Base-by-base conservation (phyloP, 768 basidiomycete species). In the Naganishia randhawae region DNA sequence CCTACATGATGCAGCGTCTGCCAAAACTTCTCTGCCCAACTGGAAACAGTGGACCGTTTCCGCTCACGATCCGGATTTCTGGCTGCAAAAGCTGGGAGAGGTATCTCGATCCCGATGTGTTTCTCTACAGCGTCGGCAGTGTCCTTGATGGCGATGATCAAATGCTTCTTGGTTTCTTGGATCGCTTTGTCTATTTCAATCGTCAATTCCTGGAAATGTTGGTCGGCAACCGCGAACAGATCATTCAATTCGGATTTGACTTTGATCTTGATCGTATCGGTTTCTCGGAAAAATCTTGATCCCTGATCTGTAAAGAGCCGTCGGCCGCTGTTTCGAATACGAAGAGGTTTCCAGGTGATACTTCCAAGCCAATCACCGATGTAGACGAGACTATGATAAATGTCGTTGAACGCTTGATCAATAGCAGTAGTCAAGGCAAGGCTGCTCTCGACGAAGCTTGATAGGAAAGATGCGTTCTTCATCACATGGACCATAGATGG, bases 1-100 rank as follows among this genome's bases (percentile, higher is more conserved):
- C 57, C 25, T n/a, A 61, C 57, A 41, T 61, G 57, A 61, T 61
- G 57, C 1, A 61, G 33, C 25, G 57, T 61, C n/a, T 61, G 57
- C 57, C 57, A 61, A 19, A 61, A 61, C 16, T 41, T 61, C 57
- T 61, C 57, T 19, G 57, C 57, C 57, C 57, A 61, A 35, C 19
- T 61, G 7, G 57, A 61, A 22, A 61, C 57, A 6, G 57, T 61
- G 13, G 57, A 61, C 39, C 41, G n/a, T 13, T 17, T 61, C 22
- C 57, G 57, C 37, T 42, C 27, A 7, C 57, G 39, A 14, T 39
- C 33, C 14, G 37, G 33, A 61, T 61, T 39, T 29, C 57, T 39
- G 37, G 35, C 13, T 3, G 41, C 57, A 22, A 61, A 61, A 14
- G 33, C 27, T 17, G 57, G 57, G 6, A 61, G 37, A 35, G 57